phyloP scores from a whole-genome alignment of 768 basidiomycete species.

The Amanita jacksonii region DNA sequence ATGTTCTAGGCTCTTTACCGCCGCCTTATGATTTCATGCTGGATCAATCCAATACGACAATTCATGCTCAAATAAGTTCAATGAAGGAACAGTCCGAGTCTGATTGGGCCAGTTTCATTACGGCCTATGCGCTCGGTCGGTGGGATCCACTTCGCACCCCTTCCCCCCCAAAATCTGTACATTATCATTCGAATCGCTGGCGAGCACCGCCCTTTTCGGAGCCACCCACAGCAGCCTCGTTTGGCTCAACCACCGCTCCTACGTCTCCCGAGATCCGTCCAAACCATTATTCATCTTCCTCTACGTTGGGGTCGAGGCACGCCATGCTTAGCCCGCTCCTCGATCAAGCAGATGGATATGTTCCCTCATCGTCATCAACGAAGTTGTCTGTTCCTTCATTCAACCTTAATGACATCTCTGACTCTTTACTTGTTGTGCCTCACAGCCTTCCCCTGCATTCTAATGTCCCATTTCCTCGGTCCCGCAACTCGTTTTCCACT shows the following conservation, averaged over 20 bases:
- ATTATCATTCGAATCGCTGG: slow-evolving; percentile 9
- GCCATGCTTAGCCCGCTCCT: not conserved
- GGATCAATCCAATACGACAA: slow-evolving; percentile 2
- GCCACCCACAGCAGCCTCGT: slow-evolving; percentile 13
- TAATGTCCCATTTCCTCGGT: slow-evolving; percentile 21
- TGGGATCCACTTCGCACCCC: slow-evolving; percentile 76
- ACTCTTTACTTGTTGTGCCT: not conserved
- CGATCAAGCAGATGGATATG: slow-evolving; percentile 2
- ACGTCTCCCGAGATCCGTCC: not conserved
- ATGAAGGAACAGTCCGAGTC: slow-evolving; percentile 18
- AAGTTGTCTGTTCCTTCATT: slow-evolving; percentile 9
- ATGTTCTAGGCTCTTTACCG: slow-evolving; percentile 13
- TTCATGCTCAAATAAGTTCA: not conserved
- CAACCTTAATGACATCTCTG: not conserved
- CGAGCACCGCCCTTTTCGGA: slow-evolving; percentile 19
- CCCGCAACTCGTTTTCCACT: slow-evolving; percentile 25
- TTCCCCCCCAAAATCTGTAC: slow-evolving; percentile 35
- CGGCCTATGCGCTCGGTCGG: slow-evolving; percentile 64
- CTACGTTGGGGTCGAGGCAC: not conserved
- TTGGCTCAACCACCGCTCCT: not conserved
- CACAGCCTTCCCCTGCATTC: slow-evolving; percentile 15
- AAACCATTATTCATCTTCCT: not conserved
- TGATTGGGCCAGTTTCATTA: slow-evolving; percentile 72
- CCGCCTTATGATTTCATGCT: slow-evolving; percentile 13
- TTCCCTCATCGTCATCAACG: slow-evolving; percentile 9